phyloP scores from a whole-genome alignment of 1,284 basidiomycete species.

The Fomitopsis palustris region DNA sequence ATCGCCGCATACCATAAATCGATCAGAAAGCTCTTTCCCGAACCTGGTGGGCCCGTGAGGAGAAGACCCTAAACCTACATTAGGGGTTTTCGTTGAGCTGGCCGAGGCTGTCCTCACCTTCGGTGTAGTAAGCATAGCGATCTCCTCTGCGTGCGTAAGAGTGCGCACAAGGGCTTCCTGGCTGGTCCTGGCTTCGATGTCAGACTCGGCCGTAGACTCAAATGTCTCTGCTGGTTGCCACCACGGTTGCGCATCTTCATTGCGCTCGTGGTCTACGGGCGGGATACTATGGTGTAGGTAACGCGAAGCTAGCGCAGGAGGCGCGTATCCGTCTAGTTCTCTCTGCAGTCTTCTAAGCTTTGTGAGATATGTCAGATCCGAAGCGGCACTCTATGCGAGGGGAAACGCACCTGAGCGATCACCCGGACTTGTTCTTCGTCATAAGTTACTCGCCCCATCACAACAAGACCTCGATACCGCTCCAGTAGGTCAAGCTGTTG shows the following conservation, averaged over 20 bases:
- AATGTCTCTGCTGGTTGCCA: conserved; percentile 14
- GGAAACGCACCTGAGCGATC: conserved; percentile 50
- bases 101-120: conserved; percentile 35
- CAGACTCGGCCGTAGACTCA: conserved; percentile 9
- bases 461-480: conserved; percentile 26
- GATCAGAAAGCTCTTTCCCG: conserved; percentile 71
- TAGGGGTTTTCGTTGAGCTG: not conserved
- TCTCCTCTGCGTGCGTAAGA: conserved; percentile 54
- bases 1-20: conserved; percentile 63
- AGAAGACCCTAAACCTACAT: conserved; percentile 56
- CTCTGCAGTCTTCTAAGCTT: conserved; percentile 47
- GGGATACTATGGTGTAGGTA: conserved; percentile 24
- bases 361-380: not conserved
- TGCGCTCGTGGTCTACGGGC: too few relatives aligned
- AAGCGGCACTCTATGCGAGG: not conserved
- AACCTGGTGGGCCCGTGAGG: conserved; percentile 75
- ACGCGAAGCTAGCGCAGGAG: conserved; percentile 34
- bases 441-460: conserved; percentile 47
- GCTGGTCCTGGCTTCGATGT: conserved; percentile 9
- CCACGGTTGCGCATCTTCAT: conserved; percentile 21
- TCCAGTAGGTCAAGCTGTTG: conserved; percentile 26
- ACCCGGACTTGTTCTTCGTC: conserved; percentile 66
- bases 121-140: conserved; percentile 54
- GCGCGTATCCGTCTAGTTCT: conserved; percentile 47
- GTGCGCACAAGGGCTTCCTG: conserved; percentile 43